phyloP scores from a whole-genome alignment of 1,139 yeast species.

The Diutina pseudorugosa region DNA sequence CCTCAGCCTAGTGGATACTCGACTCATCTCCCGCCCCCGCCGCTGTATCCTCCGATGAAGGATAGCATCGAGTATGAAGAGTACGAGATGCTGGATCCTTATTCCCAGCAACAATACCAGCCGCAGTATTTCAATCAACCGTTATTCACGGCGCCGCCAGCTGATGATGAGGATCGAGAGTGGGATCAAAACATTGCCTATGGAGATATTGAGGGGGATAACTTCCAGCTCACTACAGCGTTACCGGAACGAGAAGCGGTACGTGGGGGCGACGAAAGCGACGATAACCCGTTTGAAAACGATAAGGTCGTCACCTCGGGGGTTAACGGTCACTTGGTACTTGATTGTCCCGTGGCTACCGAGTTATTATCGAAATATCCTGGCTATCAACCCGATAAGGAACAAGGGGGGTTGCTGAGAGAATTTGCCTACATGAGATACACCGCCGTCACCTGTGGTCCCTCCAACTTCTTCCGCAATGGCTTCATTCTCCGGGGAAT shows the following conservation, averaged over 20 bases:
- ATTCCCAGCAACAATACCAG: background rate
- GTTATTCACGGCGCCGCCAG: background rate
- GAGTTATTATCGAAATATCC: conserved; percentile 33
- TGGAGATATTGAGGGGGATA: conserved; percentile 1
- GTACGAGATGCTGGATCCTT: conserved; percentile 1
- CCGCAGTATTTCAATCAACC: conserved; percentile 1
- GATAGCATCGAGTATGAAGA: background rate
- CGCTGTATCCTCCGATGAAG: background rate
- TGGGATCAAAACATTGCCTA: conserved; percentile 2
- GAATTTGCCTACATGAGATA: conserved; percentile 39
- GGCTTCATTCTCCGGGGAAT: conserved; percentile 35
- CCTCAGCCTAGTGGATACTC: background rate
- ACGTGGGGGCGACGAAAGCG: background rate
- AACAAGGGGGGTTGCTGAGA: conserved; percentile 32
- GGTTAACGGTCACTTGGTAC: conserved; percentile 32
- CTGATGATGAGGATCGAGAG: background rate
- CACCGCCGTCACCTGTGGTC: conserved; percentile 40
- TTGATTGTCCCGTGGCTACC: conserved; percentile 39
- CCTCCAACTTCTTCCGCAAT: conserved; percentile 32
- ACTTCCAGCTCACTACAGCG: conserved; percentile 1
- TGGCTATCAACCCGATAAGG: conserved; percentile 20
- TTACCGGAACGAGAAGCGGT: background rate
- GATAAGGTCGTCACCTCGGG: conserved; percentile 4
- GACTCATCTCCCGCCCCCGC: background rate
- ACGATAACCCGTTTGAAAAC: background rate